Conservation (phyloP, 169 alveolate species). For the Amoebophrya sp. region DNA sequence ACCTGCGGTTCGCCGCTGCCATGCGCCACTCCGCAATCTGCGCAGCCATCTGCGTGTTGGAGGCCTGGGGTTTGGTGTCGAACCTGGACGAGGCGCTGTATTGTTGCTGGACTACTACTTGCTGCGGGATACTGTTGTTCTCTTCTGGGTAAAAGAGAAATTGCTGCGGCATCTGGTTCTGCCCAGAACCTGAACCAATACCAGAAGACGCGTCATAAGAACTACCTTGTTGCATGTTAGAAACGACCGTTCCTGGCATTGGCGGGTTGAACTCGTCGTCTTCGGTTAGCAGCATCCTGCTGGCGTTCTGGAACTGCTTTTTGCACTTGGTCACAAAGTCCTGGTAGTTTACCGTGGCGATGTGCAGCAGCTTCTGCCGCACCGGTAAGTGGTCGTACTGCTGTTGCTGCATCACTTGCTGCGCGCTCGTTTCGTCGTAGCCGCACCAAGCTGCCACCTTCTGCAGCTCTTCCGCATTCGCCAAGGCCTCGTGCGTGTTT, state of each 20-base stretch:
- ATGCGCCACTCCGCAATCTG: slow-evolving; percentile 26
- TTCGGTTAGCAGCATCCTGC: too few species aligned
- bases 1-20: neutral
- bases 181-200: neutral
- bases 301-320: neutral
- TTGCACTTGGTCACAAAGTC: neutral
- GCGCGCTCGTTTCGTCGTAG: neutral
- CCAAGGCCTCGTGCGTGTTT: neutral
- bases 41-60: neutral
- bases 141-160: neutral
- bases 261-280: too few species aligned
- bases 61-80: neutral
- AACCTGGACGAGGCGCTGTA: neutral
- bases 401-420: neutral
- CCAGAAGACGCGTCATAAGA: too few species aligned
- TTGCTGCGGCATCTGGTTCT: neutral
- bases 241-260: neutral
- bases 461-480: neutral
- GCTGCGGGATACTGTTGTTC: neutral
- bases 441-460: neutral
- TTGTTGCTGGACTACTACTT: too few species aligned
- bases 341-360: neutral
- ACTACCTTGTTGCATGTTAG: too few species aligned
- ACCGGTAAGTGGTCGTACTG: neutral
- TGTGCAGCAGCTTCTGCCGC: neutral